Percentiles rank a stretch among this genome's conserved stretches.
Evolutionary conservation across 108 stramenopile genomes (phyloP).

Genomic region (Fistulifera solaris): DNA sequence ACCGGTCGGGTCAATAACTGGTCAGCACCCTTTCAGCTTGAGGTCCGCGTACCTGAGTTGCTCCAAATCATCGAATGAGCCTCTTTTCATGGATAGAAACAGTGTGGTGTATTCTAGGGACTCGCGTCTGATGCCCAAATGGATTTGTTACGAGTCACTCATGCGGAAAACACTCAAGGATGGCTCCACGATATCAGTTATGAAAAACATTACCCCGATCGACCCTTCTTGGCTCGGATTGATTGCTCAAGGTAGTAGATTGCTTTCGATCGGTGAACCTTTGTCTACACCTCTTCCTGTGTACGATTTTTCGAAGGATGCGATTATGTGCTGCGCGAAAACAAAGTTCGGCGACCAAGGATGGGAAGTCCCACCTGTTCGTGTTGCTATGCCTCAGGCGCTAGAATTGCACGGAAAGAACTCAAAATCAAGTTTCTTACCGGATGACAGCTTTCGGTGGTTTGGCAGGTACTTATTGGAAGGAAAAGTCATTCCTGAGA

Average conservation of each 20-base stretch:
- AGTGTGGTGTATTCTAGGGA: constrained; percentile 60
- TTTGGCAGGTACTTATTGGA: constrained; percentile 77
- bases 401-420: constrained; percentile 29
- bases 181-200: constrained; percentile 49
- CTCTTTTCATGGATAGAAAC: constrained; percentile 65
- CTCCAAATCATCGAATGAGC: constrained; percentile 42
- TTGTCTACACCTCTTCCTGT: constrained; percentile 49
- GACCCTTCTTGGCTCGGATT: constrained; percentile 65
- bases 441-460: constrained; percentile 75
- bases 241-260: constrained; percentile 54
- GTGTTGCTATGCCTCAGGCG: constrained; percentile 45
- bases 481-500: constrained; percentile 67
- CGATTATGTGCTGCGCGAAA: constrained; percentile 61
- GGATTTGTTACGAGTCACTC: constrained; percentile 70
- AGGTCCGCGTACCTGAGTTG: constrained; percentile 72
- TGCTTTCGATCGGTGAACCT: constrained; percentile 54
- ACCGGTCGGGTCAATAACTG: constrained; percentile 47
- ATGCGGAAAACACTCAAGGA: constrained; percentile 59
- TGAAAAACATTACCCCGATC: constrained; percentile 77
- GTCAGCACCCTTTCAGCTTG: constrained; percentile 46
- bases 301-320: constrained; percentile 60
- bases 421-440: constrained; percentile 24
- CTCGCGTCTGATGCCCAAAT: constrained; percentile 52
- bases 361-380: constrained; percentile 73
- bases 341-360: constrained; percentile 68